Percentiles rank a stretch among this genome's conserved stretches.
phyloP scores from a whole-genome alignment of 2,329 filamentous ascomycete genomes.

The Colletotrichum ledebouriae region DNA sequence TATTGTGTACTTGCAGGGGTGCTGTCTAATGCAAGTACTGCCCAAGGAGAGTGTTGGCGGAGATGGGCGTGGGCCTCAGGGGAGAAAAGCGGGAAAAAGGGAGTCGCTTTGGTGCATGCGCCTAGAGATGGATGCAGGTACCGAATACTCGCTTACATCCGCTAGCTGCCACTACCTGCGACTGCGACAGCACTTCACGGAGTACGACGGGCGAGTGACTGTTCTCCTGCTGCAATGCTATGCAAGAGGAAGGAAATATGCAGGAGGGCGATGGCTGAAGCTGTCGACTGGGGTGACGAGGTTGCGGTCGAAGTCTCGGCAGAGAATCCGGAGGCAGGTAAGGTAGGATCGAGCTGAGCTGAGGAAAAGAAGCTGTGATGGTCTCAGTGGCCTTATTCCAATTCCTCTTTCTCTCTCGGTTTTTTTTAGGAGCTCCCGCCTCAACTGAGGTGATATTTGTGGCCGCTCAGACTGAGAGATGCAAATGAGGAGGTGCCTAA shows the following conservation, averaged over 20 bases:
- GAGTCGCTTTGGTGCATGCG: conserved; percentile 38
- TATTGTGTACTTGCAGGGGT: conserved; percentile 42
- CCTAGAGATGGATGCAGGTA: conserved; percentile 40
- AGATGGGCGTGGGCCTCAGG: conserved; percentile 39
- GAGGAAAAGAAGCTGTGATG: background rate
- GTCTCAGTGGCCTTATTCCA: background rate
- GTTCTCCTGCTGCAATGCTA: conserved; percentile 16
- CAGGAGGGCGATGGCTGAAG: conserved; percentile 14
- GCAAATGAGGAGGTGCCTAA: conserved; percentile 26
- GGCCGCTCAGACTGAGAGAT: conserved; percentile 16
- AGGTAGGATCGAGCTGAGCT: conserved; percentile 23
- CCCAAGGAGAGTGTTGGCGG: conserved; percentile 38
- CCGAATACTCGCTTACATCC: conserved; percentile 40
- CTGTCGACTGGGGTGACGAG: background rate
- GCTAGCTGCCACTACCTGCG: conserved; percentile 34
- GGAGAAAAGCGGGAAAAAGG: conserved; percentile 36
- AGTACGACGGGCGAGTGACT: conserved; percentile 10
- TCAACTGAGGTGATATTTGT: conserved; percentile 24
- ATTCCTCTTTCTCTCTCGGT: background rate
- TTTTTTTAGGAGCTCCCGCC: conserved; percentile 21
- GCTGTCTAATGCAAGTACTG: conserved; percentile 35
- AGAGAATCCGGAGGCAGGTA: conserved; percentile 5
- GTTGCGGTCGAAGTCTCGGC: conserved; percentile 17
- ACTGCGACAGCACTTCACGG: conserved; percentile 11
- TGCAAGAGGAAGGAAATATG: conserved; percentile 27